phyloP scores from a whole-genome alignment of 1,139 yeast genomes.

The Yamadazyma triangularis region DNA sequence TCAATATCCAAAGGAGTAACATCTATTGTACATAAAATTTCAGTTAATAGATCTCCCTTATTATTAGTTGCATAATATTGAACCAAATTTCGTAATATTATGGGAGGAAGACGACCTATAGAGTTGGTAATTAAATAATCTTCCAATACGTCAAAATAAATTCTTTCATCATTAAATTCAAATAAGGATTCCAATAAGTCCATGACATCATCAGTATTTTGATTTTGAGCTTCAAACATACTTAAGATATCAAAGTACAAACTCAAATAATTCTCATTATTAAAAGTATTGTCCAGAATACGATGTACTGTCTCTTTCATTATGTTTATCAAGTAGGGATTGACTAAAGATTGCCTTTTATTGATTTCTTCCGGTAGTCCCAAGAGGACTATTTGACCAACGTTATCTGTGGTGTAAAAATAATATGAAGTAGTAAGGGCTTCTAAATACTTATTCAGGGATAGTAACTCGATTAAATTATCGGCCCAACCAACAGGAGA shows the following conservation, averaged over 20 bases:
- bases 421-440: slow-evolving; percentile 55
- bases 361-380: slow-evolving; percentile 51
- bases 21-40: slow-evolving; percentile 63
- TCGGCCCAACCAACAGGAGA: slow-evolving; percentile 74
- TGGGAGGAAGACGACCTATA: slow-evolving; percentile 54
- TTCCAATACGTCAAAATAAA: slow-evolving; percentile 51
- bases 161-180: slow-evolving; percentile 37
- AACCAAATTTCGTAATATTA: slow-evolving; percentile 56
- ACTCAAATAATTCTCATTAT: background rate
- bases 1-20: slow-evolving; percentile 69
- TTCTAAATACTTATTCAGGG: slow-evolving; percentile 42
- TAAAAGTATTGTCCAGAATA: slow-evolving; percentile 12
- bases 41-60: slow-evolving; percentile 52
- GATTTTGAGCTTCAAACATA: slow-evolving; percentile 2
- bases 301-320: slow-evolving; percentile 48
- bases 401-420: slow-evolving; percentile 45
- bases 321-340: slow-evolving; percentile 53
- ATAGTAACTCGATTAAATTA: slow-evolving; percentile 44
- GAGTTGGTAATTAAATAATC: slow-evolving; percentile 44
- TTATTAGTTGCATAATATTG: slow-evolving; percentile 36
- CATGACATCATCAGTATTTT: slow-evolving; percentile 6
- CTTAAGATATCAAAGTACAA: slow-evolving; percentile 18
- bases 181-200: slow-evolving; percentile 49
- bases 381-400: slow-evolving; percentile 41
- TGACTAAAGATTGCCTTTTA: slow-evolving; percentile 45